phyloP scores from a whole-genome alignment of 805 yeast genomes.

The Cyberlindnera xishuangbannaensis region DNA sequence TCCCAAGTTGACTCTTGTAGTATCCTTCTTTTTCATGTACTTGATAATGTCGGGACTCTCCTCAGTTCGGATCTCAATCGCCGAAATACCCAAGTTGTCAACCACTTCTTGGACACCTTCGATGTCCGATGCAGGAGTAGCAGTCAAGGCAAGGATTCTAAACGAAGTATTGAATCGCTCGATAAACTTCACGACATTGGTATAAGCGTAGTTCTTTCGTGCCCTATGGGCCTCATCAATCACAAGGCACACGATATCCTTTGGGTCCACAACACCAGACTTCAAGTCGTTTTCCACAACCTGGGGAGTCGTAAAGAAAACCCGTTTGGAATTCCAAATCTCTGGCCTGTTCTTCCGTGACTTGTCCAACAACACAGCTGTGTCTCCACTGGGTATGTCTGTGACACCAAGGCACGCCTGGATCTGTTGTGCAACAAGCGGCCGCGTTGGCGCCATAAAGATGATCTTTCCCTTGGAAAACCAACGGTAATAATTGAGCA shows the following conservation, averaged over 20 bases:
- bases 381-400: slow-evolving; percentile 70
- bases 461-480: slow-evolving; percentile 71
- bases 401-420: slow-evolving; percentile 86
- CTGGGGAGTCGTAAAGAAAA: slow-evolving; percentile 94
- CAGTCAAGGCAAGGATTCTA: slow-evolving; percentile 82
- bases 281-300: slow-evolving; percentile 87
- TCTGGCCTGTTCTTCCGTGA: slow-evolving; percentile 56
- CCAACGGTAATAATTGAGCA: slow-evolving; percentile 89
- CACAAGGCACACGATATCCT: slow-evolving; percentile 65
- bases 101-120: slow-evolving; percentile 87
- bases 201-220: slow-evolving; percentile 84
- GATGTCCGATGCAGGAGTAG: slow-evolving; percentile 88
- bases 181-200: slow-evolving; percentile 68
- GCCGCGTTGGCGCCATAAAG: slow-evolving; percentile 96
- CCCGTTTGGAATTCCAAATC: slow-evolving; percentile 73
- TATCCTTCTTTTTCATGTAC: slow-evolving; percentile 65
- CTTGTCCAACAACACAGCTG: slow-evolving; percentile 70
- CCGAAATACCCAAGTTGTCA: slow-evolving; percentile 63
- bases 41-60: slow-evolving; percentile 70
- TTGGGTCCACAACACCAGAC: slow-evolving; percentile 72
- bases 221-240: slow-evolving; percentile 97
- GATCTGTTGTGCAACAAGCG: slow-evolving; percentile 93
- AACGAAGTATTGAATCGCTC: slow-evolving; percentile 59
- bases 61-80: slow-evolving; percentile 83
- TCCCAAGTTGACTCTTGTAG: slow-evolving; percentile 54